phyloP scores from a whole-genome alignment of 2,329 filamentous ascomycete species.

The Colletotrichum higginsianum region DNA sequence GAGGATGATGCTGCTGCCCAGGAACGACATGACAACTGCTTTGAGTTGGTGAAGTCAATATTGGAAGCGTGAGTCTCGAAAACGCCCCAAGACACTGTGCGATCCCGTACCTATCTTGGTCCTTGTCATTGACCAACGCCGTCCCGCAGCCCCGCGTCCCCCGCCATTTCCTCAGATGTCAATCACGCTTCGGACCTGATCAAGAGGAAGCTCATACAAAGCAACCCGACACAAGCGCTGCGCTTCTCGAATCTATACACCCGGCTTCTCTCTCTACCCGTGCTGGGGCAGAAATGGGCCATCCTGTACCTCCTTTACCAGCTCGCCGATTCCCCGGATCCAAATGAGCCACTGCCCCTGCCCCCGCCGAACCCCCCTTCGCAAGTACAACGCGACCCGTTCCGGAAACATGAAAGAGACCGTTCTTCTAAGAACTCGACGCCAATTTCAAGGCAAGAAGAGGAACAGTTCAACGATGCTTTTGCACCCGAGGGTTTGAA shows the following conservation, averaged over 20 bases:
- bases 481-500: conserved; percentile 69
- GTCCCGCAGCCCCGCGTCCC: conserved; percentile 61
- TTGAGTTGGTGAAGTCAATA: conserved; percentile 65
- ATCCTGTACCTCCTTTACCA: conserved; percentile 93
- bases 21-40: conserved; percentile 76
- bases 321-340: conserved; percentile 78
- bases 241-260: conserved; percentile 94
- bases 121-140: conserved; percentile 9
- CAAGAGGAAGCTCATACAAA: conserved; percentile 86
- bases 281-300: conserved; percentile 96
- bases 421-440: conserved; percentile 54
- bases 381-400: conserved; percentile 49
- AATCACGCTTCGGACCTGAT: conserved; percentile 96
- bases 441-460: conserved; percentile 58
- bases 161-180: conserved; percentile 77
- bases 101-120: not conserved
- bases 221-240: conserved; percentile 83
- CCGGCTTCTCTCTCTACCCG: conserved; percentile 88
- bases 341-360: conserved; percentile 65
- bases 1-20: conserved; percentile 79
- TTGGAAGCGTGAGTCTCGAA: conserved; percentile 62
- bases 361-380: conserved; percentile 57
- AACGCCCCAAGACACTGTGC: too few species aligned
- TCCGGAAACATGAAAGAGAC: conserved; percentile 56
- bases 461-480: conserved; percentile 66